These are phyloP conservation scores for Scedosporium aurantiacum DNA, from an alignment of 2,329 filamentous ascomycete genomes.

Conservation along the genomic window DNA sequence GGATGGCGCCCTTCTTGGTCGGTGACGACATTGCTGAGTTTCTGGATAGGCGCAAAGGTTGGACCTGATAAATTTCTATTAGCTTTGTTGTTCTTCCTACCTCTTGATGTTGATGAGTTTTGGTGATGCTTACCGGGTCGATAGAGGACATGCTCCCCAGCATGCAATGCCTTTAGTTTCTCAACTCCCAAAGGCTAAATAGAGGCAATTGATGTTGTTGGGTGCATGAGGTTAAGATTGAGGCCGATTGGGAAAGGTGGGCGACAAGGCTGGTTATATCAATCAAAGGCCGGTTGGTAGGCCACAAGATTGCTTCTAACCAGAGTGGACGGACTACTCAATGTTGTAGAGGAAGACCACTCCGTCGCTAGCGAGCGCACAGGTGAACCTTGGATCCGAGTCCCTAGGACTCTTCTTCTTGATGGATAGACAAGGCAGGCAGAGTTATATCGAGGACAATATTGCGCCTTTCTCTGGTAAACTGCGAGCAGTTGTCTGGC, in stretches of 20 bases:
- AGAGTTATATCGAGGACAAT: not conserved
- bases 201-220: not conserved
- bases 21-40: constrained; percentile 48
- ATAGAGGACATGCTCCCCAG: constrained; percentile 1
- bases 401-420: not conserved
- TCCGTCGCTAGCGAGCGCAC: not conserved
- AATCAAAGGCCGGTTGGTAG: not conserved
- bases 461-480: not conserved
- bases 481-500: not conserved
- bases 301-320: not conserved
- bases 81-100: not conserved
- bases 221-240: not conserved
- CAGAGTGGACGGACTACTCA: not conserved
- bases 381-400: not conserved
- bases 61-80: constrained; percentile 41
- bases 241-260: not conserved
- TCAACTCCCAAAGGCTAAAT: not conserved
- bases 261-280: not conserved
- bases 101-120: not conserved
- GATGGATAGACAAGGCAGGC: not conserved
- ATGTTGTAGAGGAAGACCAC: not conserved
- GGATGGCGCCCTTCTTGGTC: constrained; percentile 50
- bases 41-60: constrained; percentile 73
- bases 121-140: constrained; percentile 1
- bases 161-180: not conserved